Percentiles rank a stretch among this genome's conserved stretches.
These are phyloP conservation scores for Hylodesmum podocarpum DNA, from an alignment of 306 rosid genomes.

Conservation along the genomic window DNA sequence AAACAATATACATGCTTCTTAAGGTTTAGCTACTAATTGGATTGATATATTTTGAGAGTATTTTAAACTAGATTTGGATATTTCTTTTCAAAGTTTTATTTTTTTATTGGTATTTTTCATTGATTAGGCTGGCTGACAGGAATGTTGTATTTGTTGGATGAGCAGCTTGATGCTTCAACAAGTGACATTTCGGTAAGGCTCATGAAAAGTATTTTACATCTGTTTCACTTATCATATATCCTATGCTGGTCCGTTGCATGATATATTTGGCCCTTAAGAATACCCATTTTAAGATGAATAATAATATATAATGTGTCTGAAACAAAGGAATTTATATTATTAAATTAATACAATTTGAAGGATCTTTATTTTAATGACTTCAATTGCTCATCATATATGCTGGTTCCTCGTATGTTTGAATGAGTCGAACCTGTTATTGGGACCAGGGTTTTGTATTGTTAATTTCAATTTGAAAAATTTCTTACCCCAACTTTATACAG, in stretches of 20 bases:
- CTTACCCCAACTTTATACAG: conserved; percentile 40
- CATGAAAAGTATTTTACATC: conserved; percentile 18
- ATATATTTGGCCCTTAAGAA: conserved; percentile 18
- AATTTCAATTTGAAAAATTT: conserved; percentile 14
- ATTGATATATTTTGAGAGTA: conserved; percentile 1
- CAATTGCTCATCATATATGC: conserved; percentile 6
- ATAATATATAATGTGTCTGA: background rate
- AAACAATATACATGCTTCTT: too few relatives aligned
- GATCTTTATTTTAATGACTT: background rate
- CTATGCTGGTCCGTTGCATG: background rate
- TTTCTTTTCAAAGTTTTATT: conserved; percentile 51
- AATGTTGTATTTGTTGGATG: conserved; percentile 81
- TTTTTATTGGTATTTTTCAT: conserved; percentile 62
- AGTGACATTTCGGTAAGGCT: conserved; percentile 68
- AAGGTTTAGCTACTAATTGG: background rate
- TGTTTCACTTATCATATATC: conserved; percentile 10
- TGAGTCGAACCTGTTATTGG: background rate
- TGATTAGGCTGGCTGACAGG: conserved; percentile 96
- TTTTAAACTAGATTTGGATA: conserved; percentile 35
- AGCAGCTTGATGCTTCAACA: conserved; percentile 75
- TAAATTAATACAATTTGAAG: background rate
- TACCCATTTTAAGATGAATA: conserved; percentile 10
- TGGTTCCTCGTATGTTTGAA: background rate
- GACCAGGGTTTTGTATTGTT: conserved; percentile 17
- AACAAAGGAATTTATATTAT: background rate